These are phyloP conservation scores for Aureobasidium pullulans DNA, from an alignment of 2,329 filamentous ascomycete genomes.

Conservation along the genomic window DNA sequence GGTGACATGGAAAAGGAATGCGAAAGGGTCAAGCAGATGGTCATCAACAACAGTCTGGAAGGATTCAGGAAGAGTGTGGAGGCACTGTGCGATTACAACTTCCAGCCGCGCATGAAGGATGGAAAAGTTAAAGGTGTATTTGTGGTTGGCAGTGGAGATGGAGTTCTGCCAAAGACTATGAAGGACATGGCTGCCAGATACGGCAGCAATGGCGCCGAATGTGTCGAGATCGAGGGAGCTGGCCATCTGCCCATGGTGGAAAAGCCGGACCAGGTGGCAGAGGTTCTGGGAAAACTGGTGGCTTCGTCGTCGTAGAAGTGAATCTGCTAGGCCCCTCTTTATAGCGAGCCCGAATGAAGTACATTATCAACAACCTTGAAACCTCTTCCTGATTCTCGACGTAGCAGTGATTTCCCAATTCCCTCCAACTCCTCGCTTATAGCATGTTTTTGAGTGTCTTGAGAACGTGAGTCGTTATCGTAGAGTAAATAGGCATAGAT, in stretches of 20 bases:
- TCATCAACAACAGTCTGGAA: slow-evolving; percentile 59
- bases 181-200: slow-evolving; percentile 58
- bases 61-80: slow-evolving; percentile 63
- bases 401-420: neutral
- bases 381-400: neutral
- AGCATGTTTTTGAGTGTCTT: neutral
- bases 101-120: slow-evolving; percentile 48
- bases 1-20: slow-evolving; percentile 43
- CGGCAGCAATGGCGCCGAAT: slow-evolving; percentile 47
- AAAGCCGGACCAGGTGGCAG: slow-evolving; percentile 59
- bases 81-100: slow-evolving; percentile 65
- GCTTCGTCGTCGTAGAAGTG: slow-evolving; percentile 12
- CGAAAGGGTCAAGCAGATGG: slow-evolving; percentile 58
- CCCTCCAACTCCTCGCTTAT: neutral
- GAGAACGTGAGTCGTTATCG: neutral
- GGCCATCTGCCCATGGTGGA: slow-evolving; percentile 85
- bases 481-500: neutral
- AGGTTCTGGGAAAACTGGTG: slow-evolving; percentile 54
- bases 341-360: neutral
- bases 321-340: neutral
- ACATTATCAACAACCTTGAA: neutral
- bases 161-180: slow-evolving; percentile 72
- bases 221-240: slow-evolving; percentile 60
- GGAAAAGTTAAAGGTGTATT: slow-evolving; percentile 57
- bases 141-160: slow-evolving; percentile 66